Base-by-base conservation (phyloP, 257 asterid genomes). In the Gentiana macrophylla region DNA sequence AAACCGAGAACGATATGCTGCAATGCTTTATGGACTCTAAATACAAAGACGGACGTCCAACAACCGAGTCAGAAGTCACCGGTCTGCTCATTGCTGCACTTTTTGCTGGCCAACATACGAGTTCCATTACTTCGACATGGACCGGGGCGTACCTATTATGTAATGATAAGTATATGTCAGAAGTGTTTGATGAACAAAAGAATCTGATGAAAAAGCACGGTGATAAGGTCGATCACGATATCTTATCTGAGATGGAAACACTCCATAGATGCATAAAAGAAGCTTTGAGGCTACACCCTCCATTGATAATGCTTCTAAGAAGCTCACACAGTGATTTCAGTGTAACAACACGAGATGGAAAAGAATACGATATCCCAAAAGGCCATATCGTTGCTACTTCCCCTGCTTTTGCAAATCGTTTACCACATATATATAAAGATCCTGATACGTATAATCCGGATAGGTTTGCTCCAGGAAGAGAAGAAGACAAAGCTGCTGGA, bases 91-190 rank as follows among this genome's bases (percentile, higher is more conserved):
- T 90, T 44, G 97, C 96, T 32, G 97, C 97, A 24, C 93, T 90
- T 46, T 90, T 86, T 33, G 96, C 98, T 11, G 98, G 98, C 34
- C 98, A 90, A 78, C 98, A 90, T 77, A 90, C 98, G 8, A 90
- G 98, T 43, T 90, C 96, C 62, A 90, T 90, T 52, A 90, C 98
- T 38, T 90, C 98, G 53, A 84, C 94, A 0, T 90, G 96, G 98
- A 69, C 98, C 0, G 98, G 96, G 34, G 91, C 96, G 0, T 86
- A 90, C 84, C 98, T 90, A 62, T 84, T 90, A 10, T 58, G 77
- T 70, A 78, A 90, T 82, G 76, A 78, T 4, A 79, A 84, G 41
- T 73, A 75, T 83, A 86, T 90, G 97, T 74, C 94, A 0, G 67
- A 83, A 2, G 96, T 80, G 36, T 9, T 73, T 61, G 81, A 84